Conservation (phyloP, 169 alveolate genomes). For the Plasmodium malariae region DNA sequence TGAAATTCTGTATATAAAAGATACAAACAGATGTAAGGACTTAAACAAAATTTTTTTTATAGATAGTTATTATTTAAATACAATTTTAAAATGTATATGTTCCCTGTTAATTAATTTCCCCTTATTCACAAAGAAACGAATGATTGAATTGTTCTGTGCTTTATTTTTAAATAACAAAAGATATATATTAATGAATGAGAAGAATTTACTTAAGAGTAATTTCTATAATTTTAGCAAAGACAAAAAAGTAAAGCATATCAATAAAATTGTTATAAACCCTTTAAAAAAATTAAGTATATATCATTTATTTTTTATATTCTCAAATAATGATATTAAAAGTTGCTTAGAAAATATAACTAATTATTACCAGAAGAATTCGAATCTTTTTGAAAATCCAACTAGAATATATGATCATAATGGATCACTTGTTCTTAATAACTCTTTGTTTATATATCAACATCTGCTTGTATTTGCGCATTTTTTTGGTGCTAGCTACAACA, state of each 20-base stretch:
- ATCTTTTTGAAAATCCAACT: neutral
- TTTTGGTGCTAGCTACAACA: neutral
- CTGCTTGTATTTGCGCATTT: conserved; percentile 33
- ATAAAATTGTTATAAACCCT: conserved; percentile 37
- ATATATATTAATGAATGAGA: conserved; percentile 30
- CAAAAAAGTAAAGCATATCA: conserved; percentile 38
- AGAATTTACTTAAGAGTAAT: conserved; percentile 27
- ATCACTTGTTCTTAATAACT: conserved; percentile 50
- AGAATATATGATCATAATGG: neutral
- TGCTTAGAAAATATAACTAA: conserved; percentile 39
- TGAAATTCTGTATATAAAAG: conserved; percentile 23
- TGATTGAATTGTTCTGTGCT: conserved; percentile 29
- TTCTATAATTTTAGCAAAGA: conserved; percentile 49
- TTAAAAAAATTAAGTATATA: conserved; percentile 42
- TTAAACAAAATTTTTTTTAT: conserved; percentile 23
- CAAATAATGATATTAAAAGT: conserved; percentile 48
- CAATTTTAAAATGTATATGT: conserved; percentile 39
- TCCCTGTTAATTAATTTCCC: conserved; percentile 55
- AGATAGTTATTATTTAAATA: conserved; percentile 32
- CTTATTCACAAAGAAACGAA: conserved; percentile 22
- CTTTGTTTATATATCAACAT: conserved; percentile 58
- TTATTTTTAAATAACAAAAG: conserved; percentile 34
- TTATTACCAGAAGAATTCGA: conserved; percentile 12
- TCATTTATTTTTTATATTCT: conserved; percentile 69
- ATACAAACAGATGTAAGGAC: conserved; percentile 26